Base-by-base conservation (phyloP, 257 asterid species). In the Thymus mandschuricus region DNA sequence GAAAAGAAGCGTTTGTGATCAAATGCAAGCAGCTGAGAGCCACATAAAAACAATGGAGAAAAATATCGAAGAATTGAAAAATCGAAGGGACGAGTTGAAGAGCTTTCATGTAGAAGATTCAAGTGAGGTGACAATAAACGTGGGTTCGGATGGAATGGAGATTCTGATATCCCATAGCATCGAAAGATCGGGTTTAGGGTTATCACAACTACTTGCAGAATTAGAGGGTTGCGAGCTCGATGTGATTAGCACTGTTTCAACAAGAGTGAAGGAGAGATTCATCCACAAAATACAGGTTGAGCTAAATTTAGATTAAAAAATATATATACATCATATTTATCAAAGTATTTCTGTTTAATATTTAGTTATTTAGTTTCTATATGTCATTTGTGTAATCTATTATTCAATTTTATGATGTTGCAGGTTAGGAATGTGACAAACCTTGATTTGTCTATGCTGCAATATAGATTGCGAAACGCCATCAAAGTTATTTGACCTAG, bases 281-380 rank as follows among this genome's bases (percentile, higher is more conserved):
- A 68, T 86, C 33, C 76, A 88, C 50, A 76, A 60, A 64, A 84
- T 91, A 77, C 78, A 80, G 31, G 69, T 83, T 5, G 78, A 88
- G 96, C 96, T 87, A 77, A 45, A 21, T 21, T 21, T 21, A 21
- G 21, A 21, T 21, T 21, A 21, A 21, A 21, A 21, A 21, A 21
- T 21, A 21, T 21, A 21, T 21, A 21, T 21, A 21, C 21, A 21
- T 21, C 5, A 35, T 35, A 35, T 35, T 3, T 35, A 35, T 35
- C 40, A 3, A 35, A 35, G 13, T 0, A 3, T 2, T 34, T 60
- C 8, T 27, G 12, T 60, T 61, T 3, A 62, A 10, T 21, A 21
- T 21, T 62, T 62, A 8, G 7, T 62, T n/a, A 15, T 35, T 9
- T 43, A 43, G 6, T 41, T 2, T 6, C 6, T 9, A 21, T 21